phyloP scores from a whole-genome alignment of 805 yeast species.

The Myxozyma vanderwaltii region DNA sequence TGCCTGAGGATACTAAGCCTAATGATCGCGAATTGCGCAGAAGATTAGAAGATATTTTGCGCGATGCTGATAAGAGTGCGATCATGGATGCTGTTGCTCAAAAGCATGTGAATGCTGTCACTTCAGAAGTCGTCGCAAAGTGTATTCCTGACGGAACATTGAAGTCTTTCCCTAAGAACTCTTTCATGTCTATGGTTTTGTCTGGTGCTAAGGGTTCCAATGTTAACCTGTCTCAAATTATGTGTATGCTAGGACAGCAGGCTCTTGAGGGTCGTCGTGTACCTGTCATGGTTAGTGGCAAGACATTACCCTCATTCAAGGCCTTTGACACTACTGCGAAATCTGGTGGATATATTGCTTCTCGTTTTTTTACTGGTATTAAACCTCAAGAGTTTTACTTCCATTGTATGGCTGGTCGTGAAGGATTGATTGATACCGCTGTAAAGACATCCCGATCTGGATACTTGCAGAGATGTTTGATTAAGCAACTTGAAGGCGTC shows the following conservation, averaged over 20 bases:
- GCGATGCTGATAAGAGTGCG: constrained; percentile 91
- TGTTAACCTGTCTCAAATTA: constrained; percentile 97
- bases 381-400: constrained; percentile 98
- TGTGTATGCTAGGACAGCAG: constrained; percentile 99
- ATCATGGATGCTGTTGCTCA: constrained; percentile 95
- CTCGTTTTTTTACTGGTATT: constrained; percentile 96
- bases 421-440: constrained; percentile 98
- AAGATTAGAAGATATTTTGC: constrained; percentile 89
- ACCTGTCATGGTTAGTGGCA: constrained; percentile 98
- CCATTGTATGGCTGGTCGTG: constrained; percentile 99
- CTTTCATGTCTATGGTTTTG: constrained; percentile 98
- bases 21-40: constrained; percentile 76
- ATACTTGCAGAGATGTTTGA: constrained; percentile 95
- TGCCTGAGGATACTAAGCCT: constrained; percentile 53
- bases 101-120: constrained; percentile 85
- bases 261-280: constrained; percentile 99
- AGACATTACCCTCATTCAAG: constrained; percentile 93
- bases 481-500: constrained; percentile 97
- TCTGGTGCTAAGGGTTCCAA: constrained; percentile 99
- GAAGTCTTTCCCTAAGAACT: constrained; percentile 91
- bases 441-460: constrained; percentile 98
- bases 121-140: constrained; percentile 89
- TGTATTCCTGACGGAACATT: constrained; percentile 97
- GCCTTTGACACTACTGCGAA: constrained; percentile 96
- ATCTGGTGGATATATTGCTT: constrained; percentile 98